Base-by-base conservation (phyloP, 306 rosid species). In the Begonia fuchsioides region DNA sequence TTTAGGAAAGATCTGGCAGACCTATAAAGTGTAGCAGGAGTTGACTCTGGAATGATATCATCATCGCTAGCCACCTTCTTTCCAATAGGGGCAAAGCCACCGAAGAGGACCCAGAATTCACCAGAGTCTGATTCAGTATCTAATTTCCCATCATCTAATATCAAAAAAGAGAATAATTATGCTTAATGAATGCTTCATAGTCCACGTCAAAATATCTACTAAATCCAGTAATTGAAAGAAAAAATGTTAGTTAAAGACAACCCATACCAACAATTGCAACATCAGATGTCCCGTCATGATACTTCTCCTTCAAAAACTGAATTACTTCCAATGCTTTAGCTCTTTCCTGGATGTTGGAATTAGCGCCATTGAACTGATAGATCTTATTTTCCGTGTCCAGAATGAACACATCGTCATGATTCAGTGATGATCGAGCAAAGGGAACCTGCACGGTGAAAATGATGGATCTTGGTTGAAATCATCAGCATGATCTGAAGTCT, bases 341-440 rank as follows among this genome's bases (percentile, higher is more conserved):
- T 76, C 98, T 79, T 64, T 90, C 98, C 73, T 90, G 98, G 61
- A 90, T 85, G 67, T 81, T 81, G 38, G 98, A 90, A 77, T 90
- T 90, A 15, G 94, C 92, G 58, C 98, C 98, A 51, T 90, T 90
- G 76, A 90, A 90, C 70, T 90, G 98, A 64, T 68, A 90, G 55
- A 90, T 85, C 79, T 90, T 90, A 38, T 71, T 59, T 55, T 90
- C 15, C 38, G 93, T 58, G 69, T 90, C 98, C 56, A 90, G 74
- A 70, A 90, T 85, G 69, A 90, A 90, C 43, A 90, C 87, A 66
- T 90, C 98, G 59, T 90, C 98, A 44, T 90, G 98, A 60, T 90
- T 90, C 76, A 90, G 76, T 3, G 96, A 82, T 47, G 98, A 82
- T 60, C 98, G 82, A 16, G 81, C 94, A 68, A 85, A 90, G 61